Base-by-base conservation (phyloP, 768 basidiomycete genomes). In the Phallus indusiatus region DNA sequence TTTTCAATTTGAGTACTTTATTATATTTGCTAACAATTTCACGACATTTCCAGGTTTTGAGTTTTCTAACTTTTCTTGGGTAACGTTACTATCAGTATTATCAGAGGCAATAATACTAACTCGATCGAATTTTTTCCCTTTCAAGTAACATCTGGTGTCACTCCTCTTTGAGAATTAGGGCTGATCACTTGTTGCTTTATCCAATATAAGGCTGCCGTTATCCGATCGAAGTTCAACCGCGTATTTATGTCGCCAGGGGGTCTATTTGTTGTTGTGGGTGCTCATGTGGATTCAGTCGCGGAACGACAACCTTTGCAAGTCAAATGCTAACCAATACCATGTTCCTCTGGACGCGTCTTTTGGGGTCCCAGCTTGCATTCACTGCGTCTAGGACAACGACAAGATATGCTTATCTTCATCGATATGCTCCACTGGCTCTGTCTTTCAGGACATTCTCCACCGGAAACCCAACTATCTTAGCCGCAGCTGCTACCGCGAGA, bases 261-360 rank as follows among this genome's bases (percentile, higher is more conserved):
- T 2, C n/a, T n/a, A 42, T 42, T 42, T 42, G 42, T 42, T 14
- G 14, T 42, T 42, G 42, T 42, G 42, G 42, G 42, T 42, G 42
- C 42, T 28, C 28, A 42, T 42, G 42, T 42, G 42, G n/a, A 42
- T 42, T 42, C 42, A 42, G n/a, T 42, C 4, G n/a, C 42, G n/a
- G 28, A 28, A 28, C 28, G 28, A 28, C 28, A 28, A 28, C 28
- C 28, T 28, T 28, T 7, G 28, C 47, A 34, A 51, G 16, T 48
- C 47, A n/a, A 48, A 51, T 59, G 57, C 35, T 59, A 20, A 35
- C 33, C 52, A 17, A 35, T 14, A 53, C 57, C 48, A 59, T 59
- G 57, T 22, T 59, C n/a, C 50, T 48, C 33, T 22, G 49, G 57
- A 59, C 57, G 49, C 49, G 57, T n/a, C 14, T 51, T 22, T 21